These are phyloP conservation scores for Aspergillus melleus DNA, from an alignment of 2,329 filamentous ascomycete genomes.

Conservation along the genomic window DNA sequence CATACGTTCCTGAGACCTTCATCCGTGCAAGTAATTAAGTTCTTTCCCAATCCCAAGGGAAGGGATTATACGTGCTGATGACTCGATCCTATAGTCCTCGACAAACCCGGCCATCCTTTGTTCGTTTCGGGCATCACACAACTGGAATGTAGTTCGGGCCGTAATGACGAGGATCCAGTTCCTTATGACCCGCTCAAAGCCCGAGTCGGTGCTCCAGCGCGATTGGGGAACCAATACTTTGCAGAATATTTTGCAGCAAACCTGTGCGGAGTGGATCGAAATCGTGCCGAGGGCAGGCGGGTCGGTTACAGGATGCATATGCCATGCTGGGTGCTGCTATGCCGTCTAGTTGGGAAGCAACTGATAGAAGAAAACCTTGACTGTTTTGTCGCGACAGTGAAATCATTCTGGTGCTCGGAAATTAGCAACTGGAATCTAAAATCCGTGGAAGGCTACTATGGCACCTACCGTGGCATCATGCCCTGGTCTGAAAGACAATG, in stretches of 20 bases:
- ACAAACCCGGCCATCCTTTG: background rate
- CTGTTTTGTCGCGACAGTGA: background rate
- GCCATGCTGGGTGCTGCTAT: background rate
- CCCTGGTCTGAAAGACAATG: background rate
- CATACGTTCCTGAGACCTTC: background rate
- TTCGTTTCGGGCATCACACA: background rate
- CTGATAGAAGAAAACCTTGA: background rate
- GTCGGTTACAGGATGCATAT: background rate
- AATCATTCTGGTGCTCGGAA: background rate
- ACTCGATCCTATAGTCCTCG: background rate
- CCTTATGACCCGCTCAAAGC: background rate
- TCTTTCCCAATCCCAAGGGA: background rate
- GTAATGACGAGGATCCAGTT: too few species aligned
- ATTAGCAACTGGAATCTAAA: background rate
- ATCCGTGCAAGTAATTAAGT: background rate
- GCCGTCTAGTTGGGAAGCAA: background rate
- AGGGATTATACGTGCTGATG: background rate
- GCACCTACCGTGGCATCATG: background rate
- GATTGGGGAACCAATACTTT: background rate
- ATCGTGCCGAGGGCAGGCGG: too few species aligned
- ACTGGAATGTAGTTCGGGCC: background rate
- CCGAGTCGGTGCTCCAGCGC: background rate
- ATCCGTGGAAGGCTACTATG: background rate
- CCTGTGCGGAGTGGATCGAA: accelerated
- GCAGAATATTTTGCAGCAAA: background rate